phyloP scores from a whole-genome alignment of 805 yeast genomes.

The Zygoascus bituminiphila region DNA sequence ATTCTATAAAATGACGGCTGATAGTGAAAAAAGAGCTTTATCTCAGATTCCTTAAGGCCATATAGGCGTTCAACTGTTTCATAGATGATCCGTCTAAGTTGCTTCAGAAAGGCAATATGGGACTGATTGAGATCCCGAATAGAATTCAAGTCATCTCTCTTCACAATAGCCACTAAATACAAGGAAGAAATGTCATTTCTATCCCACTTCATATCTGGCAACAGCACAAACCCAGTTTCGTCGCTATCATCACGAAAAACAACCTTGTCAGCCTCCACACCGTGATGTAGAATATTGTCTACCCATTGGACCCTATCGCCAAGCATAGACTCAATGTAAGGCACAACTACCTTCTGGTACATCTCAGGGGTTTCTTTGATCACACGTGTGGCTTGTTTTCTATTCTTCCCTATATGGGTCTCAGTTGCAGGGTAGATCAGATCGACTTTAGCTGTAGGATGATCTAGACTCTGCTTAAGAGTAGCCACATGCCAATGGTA shows the following conservation, averaged over 20 bases:
- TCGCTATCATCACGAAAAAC: constrained; percentile 39
- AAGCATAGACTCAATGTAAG: constrained; percentile 67
- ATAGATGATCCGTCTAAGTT: constrained; percentile 39
- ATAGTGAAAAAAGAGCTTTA: constrained; percentile 76
- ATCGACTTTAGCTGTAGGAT: constrained; percentile 63
- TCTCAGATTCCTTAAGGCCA: constrained; percentile 43
- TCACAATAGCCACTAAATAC: constrained; percentile 71
- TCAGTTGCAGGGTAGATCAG: constrained; percentile 85
- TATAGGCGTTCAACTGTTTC: constrained; percentile 42
- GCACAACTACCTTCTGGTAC: constrained; percentile 54
- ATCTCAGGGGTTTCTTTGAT: constrained; percentile 75
- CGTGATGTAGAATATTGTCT: constrained; percentile 66
- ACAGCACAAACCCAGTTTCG: constrained; percentile 52
- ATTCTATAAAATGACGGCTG: constrained; percentile 96
- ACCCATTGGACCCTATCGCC: constrained; percentile 88
- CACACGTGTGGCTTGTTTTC: constrained; percentile 50
- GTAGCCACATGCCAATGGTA: constrained; percentile 71
- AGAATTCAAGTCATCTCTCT: constrained; percentile 58
- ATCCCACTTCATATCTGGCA: constrained; percentile 98
- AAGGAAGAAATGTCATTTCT: constrained; percentile 57
- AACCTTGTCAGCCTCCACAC: constrained; percentile 79
- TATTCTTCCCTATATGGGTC: constrained; percentile 70
- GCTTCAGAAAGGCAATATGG: constrained; percentile 53
- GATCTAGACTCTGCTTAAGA: constrained; percentile 4
- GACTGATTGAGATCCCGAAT: constrained; percentile 60